Percentiles rank a stretch among this genome's conserved stretches.
phyloP scores from a whole-genome alignment of 352 stramenopile species.

The Phytophthora litchii region DNA sequence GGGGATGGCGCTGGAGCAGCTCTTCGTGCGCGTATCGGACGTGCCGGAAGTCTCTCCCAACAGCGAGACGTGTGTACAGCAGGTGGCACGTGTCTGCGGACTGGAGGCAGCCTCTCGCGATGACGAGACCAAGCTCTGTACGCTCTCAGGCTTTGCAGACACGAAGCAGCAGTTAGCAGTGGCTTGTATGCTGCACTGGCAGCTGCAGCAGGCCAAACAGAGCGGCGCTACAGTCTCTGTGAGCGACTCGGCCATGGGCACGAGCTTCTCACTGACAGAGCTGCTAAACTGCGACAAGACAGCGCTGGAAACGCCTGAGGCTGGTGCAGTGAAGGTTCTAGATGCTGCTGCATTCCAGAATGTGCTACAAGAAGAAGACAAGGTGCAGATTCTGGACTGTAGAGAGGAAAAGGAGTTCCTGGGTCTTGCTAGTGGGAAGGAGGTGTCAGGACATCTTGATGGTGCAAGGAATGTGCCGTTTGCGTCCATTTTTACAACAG shows the following conservation, averaged over 20 bases:
- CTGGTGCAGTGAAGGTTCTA: constrained; percentile 30
- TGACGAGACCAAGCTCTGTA: constrained; percentile 26
- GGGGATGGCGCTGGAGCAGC: constrained; percentile 44
- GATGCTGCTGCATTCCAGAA: constrained; percentile 30
- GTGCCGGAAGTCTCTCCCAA: constrained; percentile 12
- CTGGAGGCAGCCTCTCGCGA: constrained; percentile 18
- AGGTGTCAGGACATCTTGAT: constrained; percentile 64
- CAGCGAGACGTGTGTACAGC: constrained; percentile 31
- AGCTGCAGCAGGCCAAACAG: constrained; percentile 31
- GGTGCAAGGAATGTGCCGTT: constrained; percentile 61
- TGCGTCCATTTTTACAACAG: constrained; percentile 44
- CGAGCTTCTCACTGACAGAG: constrained; percentile 46
- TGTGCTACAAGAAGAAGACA: constrained; percentile 34
- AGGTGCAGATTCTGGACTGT: constrained; percentile 60
- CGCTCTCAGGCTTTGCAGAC: constrained; percentile 36
- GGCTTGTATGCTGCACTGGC: constrained; percentile 60
- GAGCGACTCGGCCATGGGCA: constrained; percentile 30
- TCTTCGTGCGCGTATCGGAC: constrained; percentile 37
- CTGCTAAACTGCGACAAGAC: constrained; percentile 47
- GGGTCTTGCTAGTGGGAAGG: constrained; percentile 38
- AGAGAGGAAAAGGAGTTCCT: constrained; percentile 53
- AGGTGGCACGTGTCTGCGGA: constrained; percentile 32
- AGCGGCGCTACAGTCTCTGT: constrained; percentile 29
- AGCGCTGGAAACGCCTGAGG: constrained; percentile 31
- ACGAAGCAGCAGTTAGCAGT: constrained; percentile 57